A percentile compares a stretch with the other conserved stretches of the same genome.
phyloP scores from a whole-genome alignment of 2,329 filamentous ascomycete species.

The Aureobasidium lini region DNA sequence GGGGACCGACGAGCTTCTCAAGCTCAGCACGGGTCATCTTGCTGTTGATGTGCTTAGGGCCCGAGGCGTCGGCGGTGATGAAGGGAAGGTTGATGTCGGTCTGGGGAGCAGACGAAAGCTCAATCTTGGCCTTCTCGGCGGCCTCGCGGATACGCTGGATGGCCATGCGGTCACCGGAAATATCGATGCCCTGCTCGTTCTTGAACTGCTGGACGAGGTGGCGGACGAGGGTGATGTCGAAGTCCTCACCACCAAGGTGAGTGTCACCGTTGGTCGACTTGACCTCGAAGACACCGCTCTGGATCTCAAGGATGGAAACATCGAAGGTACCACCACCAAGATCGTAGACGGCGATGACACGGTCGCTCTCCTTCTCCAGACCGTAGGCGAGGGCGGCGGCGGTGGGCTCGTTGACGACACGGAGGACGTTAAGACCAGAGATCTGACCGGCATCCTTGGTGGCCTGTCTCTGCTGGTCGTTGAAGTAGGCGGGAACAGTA shows the following conservation, averaged over 20 bases:
- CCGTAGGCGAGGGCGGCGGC: conserved; percentile 97
- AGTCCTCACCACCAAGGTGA: conserved; percentile 91
- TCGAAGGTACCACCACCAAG: conserved; percentile 99
- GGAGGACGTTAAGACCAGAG: conserved; percentile 92
- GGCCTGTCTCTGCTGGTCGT: conserved; percentile 99
- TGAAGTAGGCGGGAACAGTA: conserved; percentile 99
- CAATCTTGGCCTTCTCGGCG: conserved; percentile 99
- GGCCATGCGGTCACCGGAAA: conserved; percentile 78
- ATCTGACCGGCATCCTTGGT: conserved; percentile 99
- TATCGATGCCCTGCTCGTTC: conserved; percentile 58
- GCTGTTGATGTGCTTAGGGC: conserved; percentile 98
- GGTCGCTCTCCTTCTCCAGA: conserved; percentile 97
- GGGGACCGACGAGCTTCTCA: conserved; percentile 94
- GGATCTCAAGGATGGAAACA: conserved; percentile 98
- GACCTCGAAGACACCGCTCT: conserved; percentile 98
- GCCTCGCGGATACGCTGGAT: conserved; percentile 93
- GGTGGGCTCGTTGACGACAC: conserved; percentile 99
- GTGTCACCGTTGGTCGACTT: conserved; percentile 98
- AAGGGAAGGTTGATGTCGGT: conserved; percentile 98
- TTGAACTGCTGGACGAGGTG: conserved; percentile 77
- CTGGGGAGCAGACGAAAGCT: conserved; percentile 92
- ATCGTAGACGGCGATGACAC: conserved; percentile 99
- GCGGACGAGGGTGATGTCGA: conserved; percentile 82
- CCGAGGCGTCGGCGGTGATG: conserved; percentile 76
- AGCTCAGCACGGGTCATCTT: conserved; percentile 98